Evolutionary conservation across 495 filamentous ascomycete genomes (phyloP), one percentile per base, ranked within the genome.

Genomic region (Penicillium cosmopolitanum): DNA sequence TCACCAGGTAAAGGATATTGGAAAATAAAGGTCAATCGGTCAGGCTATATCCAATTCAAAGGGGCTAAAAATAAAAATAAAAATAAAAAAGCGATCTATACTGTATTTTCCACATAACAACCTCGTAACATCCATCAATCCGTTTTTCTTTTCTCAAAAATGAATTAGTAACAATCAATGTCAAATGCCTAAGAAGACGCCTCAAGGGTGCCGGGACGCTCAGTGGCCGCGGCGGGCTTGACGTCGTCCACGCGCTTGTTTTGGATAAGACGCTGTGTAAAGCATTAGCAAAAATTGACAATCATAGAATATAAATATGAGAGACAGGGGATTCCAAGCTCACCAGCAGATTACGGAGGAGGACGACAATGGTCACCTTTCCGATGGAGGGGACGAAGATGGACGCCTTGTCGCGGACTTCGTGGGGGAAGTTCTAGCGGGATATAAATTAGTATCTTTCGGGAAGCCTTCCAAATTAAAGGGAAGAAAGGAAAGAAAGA

Each of bases 361-460:
- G 75, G 15, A 98, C 87, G 11, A 93, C 89, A 70, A 98, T 97
- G 1, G 95, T 98, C 25, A 98, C 95, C 78, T 97, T 98, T 53
- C 95, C 95, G 66, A 96, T 96, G 3, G 93, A 93, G 6, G 95
- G 95, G 7, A 98, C 93, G 60, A 96, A 98, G 66, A 98, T 93
- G n/a, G 91, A 90, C 2, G 95, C 95, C 77, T 90, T 93, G 67
- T 96, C 89, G 76, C 95, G 96, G 47, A 98, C 85, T 53, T 88
- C 89, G 0, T 86, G 84, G 55, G 85, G 87, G 73, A 98, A 98
- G 77, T 98, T 98, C 82, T 89, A 33, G 51, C 44, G 6, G 43
- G 60, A 25, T 13, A 25, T 13, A 58, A 7, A 13, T 58, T 52
- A 60, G 53, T 23, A 44, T n/a, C 33, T n/a, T n/a, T n/a, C n/a